Percentiles rank a stretch among this genome's conserved stretches.
Evolutionary conservation across 139 green algal species (phyloP).

Genomic region (Pseudopediastrum boryanum): DNA sequence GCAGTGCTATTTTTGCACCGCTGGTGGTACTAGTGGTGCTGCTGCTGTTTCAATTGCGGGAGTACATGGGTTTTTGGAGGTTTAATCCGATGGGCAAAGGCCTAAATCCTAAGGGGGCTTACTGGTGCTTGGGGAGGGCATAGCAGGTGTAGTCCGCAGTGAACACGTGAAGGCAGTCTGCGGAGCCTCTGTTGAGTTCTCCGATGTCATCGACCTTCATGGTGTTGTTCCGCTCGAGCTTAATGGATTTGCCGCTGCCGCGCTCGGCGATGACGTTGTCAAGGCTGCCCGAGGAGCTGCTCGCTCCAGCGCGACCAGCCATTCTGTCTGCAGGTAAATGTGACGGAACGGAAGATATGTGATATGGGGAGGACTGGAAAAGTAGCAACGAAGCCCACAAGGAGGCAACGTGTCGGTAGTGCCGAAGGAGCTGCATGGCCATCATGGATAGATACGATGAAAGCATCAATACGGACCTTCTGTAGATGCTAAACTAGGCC

Average conservation of each 20-base stretch:
- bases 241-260: background rate
- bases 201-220: background rate
- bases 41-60: background rate
- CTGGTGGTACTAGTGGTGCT: background rate
- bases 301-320: no score
- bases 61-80: background rate
- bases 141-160: constrained; percentile 10
- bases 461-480: no score
- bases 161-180: constrained; percentile 29
- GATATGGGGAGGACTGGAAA: no score
- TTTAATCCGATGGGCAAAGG: background rate
- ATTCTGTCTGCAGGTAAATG: no score
- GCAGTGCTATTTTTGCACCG: background rate
- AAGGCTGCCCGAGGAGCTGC: no score
- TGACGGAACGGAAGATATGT: no score
- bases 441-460: no score
- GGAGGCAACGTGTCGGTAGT: no score
- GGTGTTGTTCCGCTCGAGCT: background rate
- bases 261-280: background rate
- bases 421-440: no score
- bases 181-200: background rate
- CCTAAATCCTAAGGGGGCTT: background rate
- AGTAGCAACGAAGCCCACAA: no score
- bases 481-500: no score
- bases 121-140: constrained; percentile 27